Evolutionary conservation across 2,329 filamentous ascomycete genomes (phyloP).

Genomic region (Scolecobasidium constrictum): DNA sequence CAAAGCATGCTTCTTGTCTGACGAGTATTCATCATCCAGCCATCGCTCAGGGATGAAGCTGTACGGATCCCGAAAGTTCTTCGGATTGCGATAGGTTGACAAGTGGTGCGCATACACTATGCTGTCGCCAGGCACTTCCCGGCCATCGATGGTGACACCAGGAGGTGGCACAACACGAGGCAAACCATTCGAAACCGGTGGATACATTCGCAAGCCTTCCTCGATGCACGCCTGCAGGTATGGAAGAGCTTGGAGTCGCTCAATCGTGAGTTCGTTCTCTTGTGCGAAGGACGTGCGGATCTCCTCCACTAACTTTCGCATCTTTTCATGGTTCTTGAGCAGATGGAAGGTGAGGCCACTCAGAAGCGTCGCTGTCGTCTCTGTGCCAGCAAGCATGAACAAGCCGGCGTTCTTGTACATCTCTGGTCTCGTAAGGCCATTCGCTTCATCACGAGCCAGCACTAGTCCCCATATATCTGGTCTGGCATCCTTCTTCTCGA

Average conservation of each 20-base stretch:
- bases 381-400: conserved; percentile 33
- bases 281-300: conserved; percentile 13
- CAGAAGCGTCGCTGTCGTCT: conserved; percentile 33
- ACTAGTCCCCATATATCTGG: conserved; percentile 32
- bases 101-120: conserved; percentile 22
- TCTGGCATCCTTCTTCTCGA: conserved; percentile 16
- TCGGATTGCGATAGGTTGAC: conserved; percentile 22
- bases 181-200: conserved; percentile 32
- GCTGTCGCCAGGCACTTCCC: conserved; percentile 20
- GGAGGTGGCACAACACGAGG: conserved; percentile 24
- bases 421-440: conserved; percentile 19
- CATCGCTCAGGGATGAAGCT: conserved; percentile 1
- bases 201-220: conserved; percentile 35
- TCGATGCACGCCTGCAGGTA: conserved; percentile 36
- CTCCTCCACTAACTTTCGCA: conserved; percentile 20
- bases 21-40: conserved; percentile 17
- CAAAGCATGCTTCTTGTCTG: conserved; percentile 19
- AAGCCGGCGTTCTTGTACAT: conserved; percentile 27
- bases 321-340: conserved; percentile 17
- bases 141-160: conserved; percentile 26
- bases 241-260: conserved; percentile 13
- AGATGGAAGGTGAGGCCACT: conserved; percentile 27
- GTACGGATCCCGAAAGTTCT: conserved; percentile 1
- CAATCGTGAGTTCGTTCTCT: conserved; percentile 1
- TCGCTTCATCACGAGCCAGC: conserved; percentile 21